phyloP scores from a whole-genome alignment of 371 early-diverging fungal species.

The Phascolomyces articulosus region DNA sequence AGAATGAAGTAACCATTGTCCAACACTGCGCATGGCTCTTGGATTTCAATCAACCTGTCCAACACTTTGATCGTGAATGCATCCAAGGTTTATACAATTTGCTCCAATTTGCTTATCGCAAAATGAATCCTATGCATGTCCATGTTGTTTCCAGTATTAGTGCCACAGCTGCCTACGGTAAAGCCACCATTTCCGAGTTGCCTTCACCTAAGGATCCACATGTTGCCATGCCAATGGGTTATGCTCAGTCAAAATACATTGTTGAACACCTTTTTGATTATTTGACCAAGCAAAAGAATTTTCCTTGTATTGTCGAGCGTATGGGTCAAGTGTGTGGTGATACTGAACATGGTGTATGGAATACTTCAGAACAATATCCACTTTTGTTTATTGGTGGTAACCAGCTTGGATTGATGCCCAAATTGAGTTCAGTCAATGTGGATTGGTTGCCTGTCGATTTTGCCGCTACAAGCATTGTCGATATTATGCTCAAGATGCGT shows the following conservation, averaged over 20 bases:
- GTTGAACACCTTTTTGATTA: conserved; percentile 37
- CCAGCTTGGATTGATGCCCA: conserved; percentile 25
- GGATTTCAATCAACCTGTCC: conserved; percentile 39
- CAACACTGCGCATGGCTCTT: conserved; percentile 44
- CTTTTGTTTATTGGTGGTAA: conserved; percentile 34
- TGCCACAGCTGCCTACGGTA: conserved; percentile 20
- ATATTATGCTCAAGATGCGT: conserved; percentile 30
- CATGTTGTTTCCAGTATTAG: conserved; percentile 45
- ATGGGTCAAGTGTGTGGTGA: conserved; percentile 50
- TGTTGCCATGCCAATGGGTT: conserved; percentile 46
- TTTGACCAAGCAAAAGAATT: conserved; percentile 31
- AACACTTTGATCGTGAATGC: conserved; percentile 38
- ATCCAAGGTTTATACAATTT: conserved; percentile 40
- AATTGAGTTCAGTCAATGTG: conserved; percentile 13
- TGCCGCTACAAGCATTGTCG: conserved; percentile 32
- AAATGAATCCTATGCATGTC: conserved; percentile 36
- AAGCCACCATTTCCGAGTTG: conserved; percentile 20
- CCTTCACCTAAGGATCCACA: conserved; percentile 29
- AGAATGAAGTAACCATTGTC: conserved; percentile 34
- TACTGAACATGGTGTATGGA: conserved; percentile 44
- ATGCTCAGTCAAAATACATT: conserved; percentile 49
- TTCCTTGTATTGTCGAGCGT: conserved; percentile 39
- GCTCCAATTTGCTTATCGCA: conserved; percentile 35
- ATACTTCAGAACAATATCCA: conserved; percentile 42
- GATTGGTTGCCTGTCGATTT: conserved; percentile 42